These are phyloP conservation scores for Rhizophlyctis rosea DNA, from an alignment of 192 early-diverging fungal genomes.

Conservation along the genomic window DNA sequence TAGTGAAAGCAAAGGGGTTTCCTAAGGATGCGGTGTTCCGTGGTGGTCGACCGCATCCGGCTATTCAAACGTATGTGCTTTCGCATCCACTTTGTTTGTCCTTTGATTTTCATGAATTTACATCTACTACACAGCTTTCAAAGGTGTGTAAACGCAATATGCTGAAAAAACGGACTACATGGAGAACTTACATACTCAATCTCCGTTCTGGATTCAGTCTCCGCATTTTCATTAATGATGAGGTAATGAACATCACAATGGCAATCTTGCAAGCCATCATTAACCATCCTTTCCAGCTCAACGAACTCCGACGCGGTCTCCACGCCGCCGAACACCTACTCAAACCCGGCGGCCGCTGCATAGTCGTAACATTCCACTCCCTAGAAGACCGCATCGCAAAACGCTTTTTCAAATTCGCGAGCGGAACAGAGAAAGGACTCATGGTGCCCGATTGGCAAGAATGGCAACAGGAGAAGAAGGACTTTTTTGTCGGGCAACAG, in stretches of 20 bases:
- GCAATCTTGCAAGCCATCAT: background rate
- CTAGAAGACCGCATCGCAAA: slow-evolving; percentile 74
- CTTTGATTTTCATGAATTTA: too few species aligned
- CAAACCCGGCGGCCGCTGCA: slow-evolving; percentile 49
- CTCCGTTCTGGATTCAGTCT: too few species aligned
- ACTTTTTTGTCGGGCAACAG: too few species aligned
- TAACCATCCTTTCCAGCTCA: slow-evolving; percentile 24
- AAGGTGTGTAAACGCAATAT: too few species aligned
- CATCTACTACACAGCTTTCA: too few species aligned
- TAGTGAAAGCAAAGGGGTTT: slow-evolving; percentile 44
- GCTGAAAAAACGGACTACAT: too few species aligned
- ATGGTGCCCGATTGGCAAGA: slow-evolving; percentile 17
- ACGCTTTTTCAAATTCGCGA: slow-evolving; percentile 44
- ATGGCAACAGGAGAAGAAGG: slow-evolving; percentile 10
- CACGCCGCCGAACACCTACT: slow-evolving; percentile 49
- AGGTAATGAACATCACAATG: slow-evolving; percentile 33
- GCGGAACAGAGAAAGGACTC: slow-evolving; percentile 11
- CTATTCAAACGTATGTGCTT: slow-evolving; percentile 53
- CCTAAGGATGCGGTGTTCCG: too few species aligned
- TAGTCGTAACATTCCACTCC: slow-evolving; percentile 70
- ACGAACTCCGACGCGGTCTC: slow-evolving; percentile 55
- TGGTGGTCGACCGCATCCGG: slow-evolving; percentile 43
- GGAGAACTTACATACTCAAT: too few species aligned
- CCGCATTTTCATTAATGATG: slow-evolving; percentile 72
- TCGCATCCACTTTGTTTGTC: too few species aligned